These are phyloP conservation scores for Hemisphaericaspora nanyangensis DNA, from an alignment of 805 yeast species.

Conservation along the genomic window DNA sequence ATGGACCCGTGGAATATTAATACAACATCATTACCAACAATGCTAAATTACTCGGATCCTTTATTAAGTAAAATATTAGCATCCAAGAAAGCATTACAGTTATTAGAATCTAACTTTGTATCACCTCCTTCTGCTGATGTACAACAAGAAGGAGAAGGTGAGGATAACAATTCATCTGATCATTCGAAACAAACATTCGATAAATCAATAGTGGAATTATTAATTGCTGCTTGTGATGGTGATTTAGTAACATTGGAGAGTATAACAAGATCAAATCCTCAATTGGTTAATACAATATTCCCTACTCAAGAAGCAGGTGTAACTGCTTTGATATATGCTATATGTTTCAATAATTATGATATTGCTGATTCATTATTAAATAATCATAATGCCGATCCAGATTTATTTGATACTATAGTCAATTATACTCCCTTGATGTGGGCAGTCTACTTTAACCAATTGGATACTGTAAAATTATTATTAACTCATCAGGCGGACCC, in stretches of 20 bases:
- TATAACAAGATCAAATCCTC: conserved; percentile 17
- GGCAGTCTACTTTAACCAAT: conserved; percentile 67
- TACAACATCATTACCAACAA: neutral
- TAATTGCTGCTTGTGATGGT: conserved; percentile 34
- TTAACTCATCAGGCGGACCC: conserved; percentile 66
- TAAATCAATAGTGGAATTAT: conserved; percentile 19
- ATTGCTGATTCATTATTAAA: conserved; percentile 46
- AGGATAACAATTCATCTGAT: neutral
- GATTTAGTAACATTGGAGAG: conserved; percentile 33
- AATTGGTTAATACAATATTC: conserved; percentile 16
- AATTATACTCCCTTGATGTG: conserved; percentile 78
- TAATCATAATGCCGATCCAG: conserved; percentile 44
- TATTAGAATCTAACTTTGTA: conserved; percentile 11
- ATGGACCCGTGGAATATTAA: too few species aligned
- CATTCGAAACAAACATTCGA: neutral
- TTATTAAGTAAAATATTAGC: conserved; percentile 21
- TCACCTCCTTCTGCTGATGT: neutral
- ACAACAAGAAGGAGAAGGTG: neutral
- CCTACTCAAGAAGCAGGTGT: conserved; percentile 29
- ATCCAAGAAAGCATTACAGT: conserved; percentile 25
- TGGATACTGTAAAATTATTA: conserved; percentile 51
- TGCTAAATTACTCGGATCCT: conserved; percentile 24
- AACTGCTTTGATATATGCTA: conserved; percentile 44
- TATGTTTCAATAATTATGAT: conserved; percentile 48
- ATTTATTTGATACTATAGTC: conserved; percentile 45